These are phyloP conservation scores for Plasmopara viticola DNA, from an alignment of 352 stramenopile species.

Conservation along the genomic window DNA sequence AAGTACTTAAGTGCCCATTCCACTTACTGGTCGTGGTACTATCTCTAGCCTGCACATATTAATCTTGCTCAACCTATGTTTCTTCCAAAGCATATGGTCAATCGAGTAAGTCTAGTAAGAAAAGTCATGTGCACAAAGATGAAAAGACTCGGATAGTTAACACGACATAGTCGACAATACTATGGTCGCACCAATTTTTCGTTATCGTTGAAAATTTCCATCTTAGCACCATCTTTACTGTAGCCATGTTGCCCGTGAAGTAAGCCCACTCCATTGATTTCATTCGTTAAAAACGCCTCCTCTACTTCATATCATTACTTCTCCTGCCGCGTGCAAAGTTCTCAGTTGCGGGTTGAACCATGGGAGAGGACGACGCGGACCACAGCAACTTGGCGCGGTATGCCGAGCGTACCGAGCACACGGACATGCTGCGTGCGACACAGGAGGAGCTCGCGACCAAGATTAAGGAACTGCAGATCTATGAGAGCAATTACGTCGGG, in stretches of 20 bases:
- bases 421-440: slow-evolving; percentile 62
- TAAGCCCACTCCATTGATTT: neutral
- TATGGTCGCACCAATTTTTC: no score
- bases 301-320: slow-evolving; percentile 3
- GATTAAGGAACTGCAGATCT: slow-evolving; percentile 76
- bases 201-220: no score
- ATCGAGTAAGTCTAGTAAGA: no score
- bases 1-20: no score
- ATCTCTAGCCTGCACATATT: no score
- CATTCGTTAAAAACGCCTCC: neutral
- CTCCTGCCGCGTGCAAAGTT: neutral
- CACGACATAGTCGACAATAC: no score
- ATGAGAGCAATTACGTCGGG: slow-evolving; percentile 71
- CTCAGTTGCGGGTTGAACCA: slow-evolving; percentile 4
- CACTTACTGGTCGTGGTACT: no score
- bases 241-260: neutral
- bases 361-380: slow-evolving; percentile 20
- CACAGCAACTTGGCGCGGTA: slow-evolving; percentile 66
- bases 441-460: slow-evolving; percentile 76
- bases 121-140: no score
- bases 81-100: no score
- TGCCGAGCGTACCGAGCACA: slow-evolving; percentile 48
- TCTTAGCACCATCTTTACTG: neutral
- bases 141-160: no score
- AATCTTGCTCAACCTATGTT: no score